phyloP scores from a whole-genome alignment of 2,329 filamentous ascomycete species.

The Lasiodiplodia citricola region DNA sequence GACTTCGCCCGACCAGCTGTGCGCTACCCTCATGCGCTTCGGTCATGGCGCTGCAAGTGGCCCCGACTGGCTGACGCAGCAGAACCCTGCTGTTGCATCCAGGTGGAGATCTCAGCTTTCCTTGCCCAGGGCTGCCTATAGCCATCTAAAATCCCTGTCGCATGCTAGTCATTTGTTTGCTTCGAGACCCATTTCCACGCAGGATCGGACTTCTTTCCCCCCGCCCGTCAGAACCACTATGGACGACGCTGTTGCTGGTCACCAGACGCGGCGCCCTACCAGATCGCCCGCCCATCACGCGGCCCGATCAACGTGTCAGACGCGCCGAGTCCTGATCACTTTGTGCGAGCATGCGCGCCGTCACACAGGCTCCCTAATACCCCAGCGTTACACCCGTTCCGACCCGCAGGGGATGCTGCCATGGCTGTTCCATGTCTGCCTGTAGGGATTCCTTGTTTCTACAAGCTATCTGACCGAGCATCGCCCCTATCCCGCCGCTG shows the following conservation, averaged over 20 bases:
- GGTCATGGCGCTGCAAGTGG: conserved; percentile 5
- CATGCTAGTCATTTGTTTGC: conserved; percentile 9
- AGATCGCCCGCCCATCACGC: conserved; percentile 13
- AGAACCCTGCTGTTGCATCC: conserved; percentile 2
- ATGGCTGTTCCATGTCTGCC: conserved; percentile 4
- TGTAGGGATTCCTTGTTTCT: conserved; percentile 9
- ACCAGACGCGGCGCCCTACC: conserved; percentile 10
- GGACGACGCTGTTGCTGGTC: background rate
- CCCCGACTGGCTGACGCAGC: conserved; percentile 7
- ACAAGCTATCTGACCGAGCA: background rate
- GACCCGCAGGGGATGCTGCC: conserved; percentile 5
- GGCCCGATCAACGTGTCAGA: conserved; percentile 22
- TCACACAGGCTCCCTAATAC: conserved; percentile 4
- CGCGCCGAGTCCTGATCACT: conserved; percentile 18
- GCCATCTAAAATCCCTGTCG: background rate
- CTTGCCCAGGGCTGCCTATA: background rate
- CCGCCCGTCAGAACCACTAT: background rate
- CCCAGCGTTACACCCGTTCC: conserved; percentile 25
- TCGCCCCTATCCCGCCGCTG: conserved; percentile 1
- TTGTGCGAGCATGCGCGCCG: conserved; percentile 12
- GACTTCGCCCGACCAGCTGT: background rate
- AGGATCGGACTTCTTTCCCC: conserved; percentile 18
- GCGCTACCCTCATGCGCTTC: background rate
- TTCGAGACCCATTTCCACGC: background rate
- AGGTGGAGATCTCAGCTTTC: background rate